Conservation (phyloP, 2,329 filamentous ascomycete species). For the Hymenoscyphus linearis region DNA sequence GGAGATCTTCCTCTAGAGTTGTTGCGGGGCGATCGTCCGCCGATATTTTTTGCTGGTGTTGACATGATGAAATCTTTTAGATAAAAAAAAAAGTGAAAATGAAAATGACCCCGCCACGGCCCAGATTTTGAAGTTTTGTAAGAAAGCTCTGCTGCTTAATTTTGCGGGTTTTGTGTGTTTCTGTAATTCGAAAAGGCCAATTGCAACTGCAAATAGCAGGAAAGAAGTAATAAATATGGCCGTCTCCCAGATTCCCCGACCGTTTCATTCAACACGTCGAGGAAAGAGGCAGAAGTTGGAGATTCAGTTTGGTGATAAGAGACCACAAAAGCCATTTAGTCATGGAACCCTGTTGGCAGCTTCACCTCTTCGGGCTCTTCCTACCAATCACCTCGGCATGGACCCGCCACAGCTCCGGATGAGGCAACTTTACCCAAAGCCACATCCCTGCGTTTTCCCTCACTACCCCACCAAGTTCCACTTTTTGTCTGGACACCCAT, state of each 20-base stretch:
- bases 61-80: slow-evolving; percentile 22
- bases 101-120: not conserved
- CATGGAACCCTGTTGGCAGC: not conserved
- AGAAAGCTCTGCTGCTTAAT: not conserved
- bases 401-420: slow-evolving; percentile 1
- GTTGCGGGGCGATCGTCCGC: slow-evolving; percentile 9
- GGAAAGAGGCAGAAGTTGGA: not conserved
- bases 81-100: not conserved
- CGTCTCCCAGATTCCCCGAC: not conserved
- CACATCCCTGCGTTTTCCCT: not conserved
- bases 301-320: not conserved
- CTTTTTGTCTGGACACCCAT: not conserved
- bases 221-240: not conserved
- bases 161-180: not conserved
- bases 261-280: not conserved
- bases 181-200: not conserved
- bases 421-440: not conserved
- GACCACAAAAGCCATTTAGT: not conserved
- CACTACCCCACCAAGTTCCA: not conserved
- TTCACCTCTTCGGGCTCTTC: not conserved
- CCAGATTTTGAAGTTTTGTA: not conserved
- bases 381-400: not conserved
- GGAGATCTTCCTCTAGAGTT: slow-evolving; percentile 30
- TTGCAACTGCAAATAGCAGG: not conserved
- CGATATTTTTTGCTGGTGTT: slow-evolving; percentile 24